These are phyloP conservation scores for Rhizopus stolonifer DNA, from an alignment of 371 early-diverging fungal species.

Conservation along the genomic window DNA sequence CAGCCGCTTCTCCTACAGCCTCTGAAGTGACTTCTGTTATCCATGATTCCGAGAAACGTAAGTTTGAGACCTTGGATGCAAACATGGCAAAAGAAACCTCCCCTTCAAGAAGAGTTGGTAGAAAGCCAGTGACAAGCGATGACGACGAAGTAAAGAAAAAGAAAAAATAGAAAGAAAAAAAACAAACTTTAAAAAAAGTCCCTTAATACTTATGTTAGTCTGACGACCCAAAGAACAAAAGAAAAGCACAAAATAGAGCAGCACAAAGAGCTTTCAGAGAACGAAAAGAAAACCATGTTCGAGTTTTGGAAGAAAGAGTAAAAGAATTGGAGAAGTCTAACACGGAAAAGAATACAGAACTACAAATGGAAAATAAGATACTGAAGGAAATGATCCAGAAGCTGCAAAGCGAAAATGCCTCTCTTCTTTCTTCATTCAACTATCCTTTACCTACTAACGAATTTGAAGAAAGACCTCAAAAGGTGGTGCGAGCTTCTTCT, in stretches of 20 bases:
- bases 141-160: constrained; percentile 20
- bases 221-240: constrained; percentile 44
- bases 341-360: constrained; percentile 18
- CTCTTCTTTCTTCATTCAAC: constrained; percentile 48
- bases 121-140: constrained; percentile 27
- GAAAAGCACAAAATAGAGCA: constrained; percentile 73
- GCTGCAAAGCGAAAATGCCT: constrained; percentile 49
- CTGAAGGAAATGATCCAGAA: constrained; percentile 46
- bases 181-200: background rate
- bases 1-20: background rate
- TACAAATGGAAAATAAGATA: constrained; percentile 55
- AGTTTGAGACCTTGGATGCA: constrained; percentile 2
- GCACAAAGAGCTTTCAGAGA: constrained; percentile 78
- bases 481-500: constrained; percentile 22
- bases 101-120: constrained; percentile 17
- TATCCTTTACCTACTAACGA: constrained; percentile 31
- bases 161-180: background rate
- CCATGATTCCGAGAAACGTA: constrained; percentile 12
- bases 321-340: constrained; percentile 60
- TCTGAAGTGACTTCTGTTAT: background rate
- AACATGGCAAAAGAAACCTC: background rate
- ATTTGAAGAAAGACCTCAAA: constrained; percentile 23
- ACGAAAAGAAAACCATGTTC: constrained; percentile 66
- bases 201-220: constrained; percentile 5
- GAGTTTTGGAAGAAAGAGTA: constrained; percentile 62